Evolutionary conservation across 371 early-diverging fungal species (phyloP).

Genomic region (Lichtheimia ornata): DNA sequence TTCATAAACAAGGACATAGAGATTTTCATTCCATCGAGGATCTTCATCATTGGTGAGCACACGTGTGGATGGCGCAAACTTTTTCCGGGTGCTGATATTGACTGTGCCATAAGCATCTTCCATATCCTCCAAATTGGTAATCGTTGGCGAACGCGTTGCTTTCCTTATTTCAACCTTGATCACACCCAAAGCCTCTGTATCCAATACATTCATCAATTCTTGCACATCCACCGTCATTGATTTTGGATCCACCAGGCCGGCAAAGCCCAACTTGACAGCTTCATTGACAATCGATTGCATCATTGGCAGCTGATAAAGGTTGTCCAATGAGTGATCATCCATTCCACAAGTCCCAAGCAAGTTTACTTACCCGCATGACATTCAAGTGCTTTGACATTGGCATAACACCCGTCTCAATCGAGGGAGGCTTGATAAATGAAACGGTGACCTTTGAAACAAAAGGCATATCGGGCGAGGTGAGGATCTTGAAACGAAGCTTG

Average conservation of each 20-base stretch:
- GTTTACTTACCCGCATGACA: constrained; percentile 27
- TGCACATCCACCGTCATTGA: constrained; percentile 31
- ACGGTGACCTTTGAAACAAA: constrained; percentile 36
- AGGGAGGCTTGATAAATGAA: constrained; percentile 31
- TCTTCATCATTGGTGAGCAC: constrained; percentile 32
- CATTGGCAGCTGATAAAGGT: constrained; percentile 25
- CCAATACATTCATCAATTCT: constrained; percentile 23
- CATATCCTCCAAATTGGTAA: constrained; percentile 18
- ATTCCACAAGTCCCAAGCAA: background rate
- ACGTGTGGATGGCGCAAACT: constrained; percentile 26
- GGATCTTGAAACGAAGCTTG: constrained; percentile 33
- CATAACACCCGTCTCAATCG: constrained; percentile 39
- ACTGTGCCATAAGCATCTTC: constrained; percentile 32
- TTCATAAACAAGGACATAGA: constrained; percentile 25
- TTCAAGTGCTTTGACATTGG: constrained; percentile 35
- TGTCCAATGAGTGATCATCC: background rate
- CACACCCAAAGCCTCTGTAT: constrained; percentile 34
- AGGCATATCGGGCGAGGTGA: constrained; percentile 32
- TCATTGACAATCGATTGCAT: constrained; percentile 31
- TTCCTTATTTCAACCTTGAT: constrained; percentile 28
- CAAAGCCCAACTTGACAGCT: constrained; percentile 33
- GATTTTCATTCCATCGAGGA: constrained; percentile 35
- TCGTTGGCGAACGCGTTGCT: constrained; percentile 9
- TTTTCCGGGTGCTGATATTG: constrained; percentile 17
- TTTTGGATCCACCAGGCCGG: constrained; percentile 32